Evolutionary conservation across 2,329 filamentous ascomycete species (phyloP).

Genomic region (Calycina herbarum): DNA sequence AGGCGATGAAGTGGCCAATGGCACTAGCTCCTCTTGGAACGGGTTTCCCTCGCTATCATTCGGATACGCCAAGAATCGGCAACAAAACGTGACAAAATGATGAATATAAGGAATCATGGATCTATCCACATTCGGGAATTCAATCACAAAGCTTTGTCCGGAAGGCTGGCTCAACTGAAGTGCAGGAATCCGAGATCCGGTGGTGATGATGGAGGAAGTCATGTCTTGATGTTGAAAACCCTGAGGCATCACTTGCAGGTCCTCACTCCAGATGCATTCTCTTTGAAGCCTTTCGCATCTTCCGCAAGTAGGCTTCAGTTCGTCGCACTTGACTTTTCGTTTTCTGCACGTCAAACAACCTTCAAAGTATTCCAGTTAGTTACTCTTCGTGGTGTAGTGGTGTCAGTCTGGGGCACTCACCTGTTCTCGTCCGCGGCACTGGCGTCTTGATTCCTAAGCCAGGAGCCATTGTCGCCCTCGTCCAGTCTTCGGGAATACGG

Average conservation of each 20-base stretch:
- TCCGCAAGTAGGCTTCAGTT: slow-evolving; percentile 63
- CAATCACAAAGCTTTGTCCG: slow-evolving; percentile 34
- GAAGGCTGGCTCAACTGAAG: slow-evolving; percentile 18
- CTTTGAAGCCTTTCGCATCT: slow-evolving; percentile 33
- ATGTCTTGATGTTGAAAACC: slow-evolving; percentile 11
- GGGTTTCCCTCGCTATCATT: slow-evolving; percentile 37
- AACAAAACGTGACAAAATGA: slow-evolving; percentile 37
- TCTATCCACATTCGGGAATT: slow-evolving; percentile 34
- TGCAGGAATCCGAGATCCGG: slow-evolving; percentile 10
- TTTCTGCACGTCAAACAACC: slow-evolving; percentile 68
- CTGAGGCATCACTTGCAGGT: slow-evolving; percentile 27
- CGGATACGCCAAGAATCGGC: slow-evolving; percentile 33
- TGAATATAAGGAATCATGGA: slow-evolving; percentile 35
- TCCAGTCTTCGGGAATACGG: neutral
- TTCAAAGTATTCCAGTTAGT: slow-evolving; percentile 38
- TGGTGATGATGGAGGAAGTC: slow-evolving; percentile 9
- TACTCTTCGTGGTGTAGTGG: neutral
- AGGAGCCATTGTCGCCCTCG: slow-evolving; percentile 28
- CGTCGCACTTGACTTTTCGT: slow-evolving; percentile 71
- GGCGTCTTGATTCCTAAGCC: slow-evolving; percentile 26
- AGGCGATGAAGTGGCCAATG: slow-evolving; percentile 30
- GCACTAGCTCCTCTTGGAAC: slow-evolving; percentile 34
- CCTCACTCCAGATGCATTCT: slow-evolving; percentile 35
- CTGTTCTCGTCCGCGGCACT: slow-evolving; percentile 35
- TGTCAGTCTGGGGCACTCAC: slow-evolving; percentile 19